Base-by-base conservation (phyloP, 371 early-diverging fungal species). In the Umbelopsis sp. region DNA sequence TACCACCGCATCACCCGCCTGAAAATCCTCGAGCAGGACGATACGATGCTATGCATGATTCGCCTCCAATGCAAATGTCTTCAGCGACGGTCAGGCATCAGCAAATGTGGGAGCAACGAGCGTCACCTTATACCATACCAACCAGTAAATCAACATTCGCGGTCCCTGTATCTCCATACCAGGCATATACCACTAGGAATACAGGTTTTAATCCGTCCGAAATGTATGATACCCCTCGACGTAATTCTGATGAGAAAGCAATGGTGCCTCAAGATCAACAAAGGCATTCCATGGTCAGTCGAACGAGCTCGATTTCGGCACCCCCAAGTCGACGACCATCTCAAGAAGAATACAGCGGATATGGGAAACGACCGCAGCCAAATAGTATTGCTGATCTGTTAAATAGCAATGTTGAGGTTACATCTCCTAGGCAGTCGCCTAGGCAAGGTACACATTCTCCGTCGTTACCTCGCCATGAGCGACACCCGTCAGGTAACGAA, bases 301-400 rank as follows among this genome's bases (percentile, higher is more conserved):
- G 35, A 16, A 18, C 14, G 16, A 35, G 32, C 11, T 57, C 57
- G 14, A 18, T 29, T 32, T 57, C 57, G 11, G 32, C 57, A 8
- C 57, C 57, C 12, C 57, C 57, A 4, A 57, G 32, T 14, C 11
- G 57, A 29, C 29, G 35, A 35, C 35, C 32, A 4, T 57, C 57
- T 12, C 57, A 57, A 14, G 57, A 57, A 16, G 57, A 57, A 4
- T 44, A 62, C 62, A 29, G 32, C 44, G 7, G 67, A 45, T 44
- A 63, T 24, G 64, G 46, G 48, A 64, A 71, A 66, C 63, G 63
- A 63, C 38, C 25, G 16, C 66, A 66, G n/a, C 57, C 69, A 18
- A 74, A 69, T 63, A 74, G 53, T 51, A 76, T 76, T 20, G 73
- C 72, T 53, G 71, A 69, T 41, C 29, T 76, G 29, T 51, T 76